Evolutionary conservation across 2,329 filamentous ascomycete species (phyloP).

Genomic region (Tetracladium maxilliforme): DNA sequence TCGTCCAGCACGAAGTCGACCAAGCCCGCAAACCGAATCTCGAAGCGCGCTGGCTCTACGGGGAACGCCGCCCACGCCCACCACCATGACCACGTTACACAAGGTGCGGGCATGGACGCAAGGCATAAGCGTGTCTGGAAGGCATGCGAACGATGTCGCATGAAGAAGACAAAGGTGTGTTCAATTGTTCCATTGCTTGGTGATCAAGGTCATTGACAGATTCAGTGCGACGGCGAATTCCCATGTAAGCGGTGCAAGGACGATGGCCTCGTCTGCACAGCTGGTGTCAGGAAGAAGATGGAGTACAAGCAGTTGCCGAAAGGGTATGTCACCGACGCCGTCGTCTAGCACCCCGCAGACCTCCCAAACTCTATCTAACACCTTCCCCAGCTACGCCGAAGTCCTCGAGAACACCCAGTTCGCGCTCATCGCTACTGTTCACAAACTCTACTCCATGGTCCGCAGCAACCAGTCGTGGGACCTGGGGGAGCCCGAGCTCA

Average conservation of each 20-base stretch:
- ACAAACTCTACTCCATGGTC: slow-evolving; percentile 52
- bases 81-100: slow-evolving; percentile 21
- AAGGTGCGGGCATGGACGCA: slow-evolving; percentile 29
- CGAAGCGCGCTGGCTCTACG: slow-evolving; percentile 34
- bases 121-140: slow-evolving; percentile 53
- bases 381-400: slow-evolving; percentile 37
- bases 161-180: slow-evolving; percentile 54
- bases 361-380: slow-evolving; percentile 4
- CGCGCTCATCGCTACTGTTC: slow-evolving; percentile 46
- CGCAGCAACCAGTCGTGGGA: slow-evolving; percentile 42
- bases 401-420: slow-evolving; percentile 52
- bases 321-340: slow-evolving; percentile 37
- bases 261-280: slow-evolving; percentile 48
- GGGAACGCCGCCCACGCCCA: slow-evolving; percentile 19
- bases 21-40: slow-evolving; percentile 33
- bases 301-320: slow-evolving; percentile 51
- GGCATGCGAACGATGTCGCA: slow-evolving; percentile 49
- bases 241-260: slow-evolving; percentile 54
- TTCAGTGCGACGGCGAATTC: slow-evolving; percentile 49
- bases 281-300: slow-evolving; percentile 50
- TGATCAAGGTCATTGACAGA: slow-evolving; percentile 6
- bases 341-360: too few species aligned
- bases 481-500: slow-evolving; percentile 46
- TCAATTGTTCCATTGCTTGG: slow-evolving; percentile 5
- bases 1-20: slow-evolving; percentile 26